Conservation (phyloP, 441 rosid genomes). For the Isatis lusitanica region DNA sequence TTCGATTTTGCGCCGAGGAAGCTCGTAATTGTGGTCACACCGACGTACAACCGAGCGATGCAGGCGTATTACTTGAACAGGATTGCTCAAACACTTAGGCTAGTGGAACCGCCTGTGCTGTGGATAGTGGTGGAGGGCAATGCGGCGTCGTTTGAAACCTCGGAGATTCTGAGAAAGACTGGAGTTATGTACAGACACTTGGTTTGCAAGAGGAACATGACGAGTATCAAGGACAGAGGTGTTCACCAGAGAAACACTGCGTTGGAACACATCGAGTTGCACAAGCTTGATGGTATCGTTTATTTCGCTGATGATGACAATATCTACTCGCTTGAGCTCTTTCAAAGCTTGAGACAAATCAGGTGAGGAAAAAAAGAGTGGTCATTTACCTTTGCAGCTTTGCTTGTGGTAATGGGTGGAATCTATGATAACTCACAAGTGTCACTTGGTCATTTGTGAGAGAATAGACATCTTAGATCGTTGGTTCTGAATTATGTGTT, state of each 20-base stretch:
- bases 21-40: slow-evolving; percentile 83
- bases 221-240: slow-evolving; percentile 71
- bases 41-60: slow-evolving; percentile 78
- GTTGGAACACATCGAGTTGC: slow-evolving; percentile 78
- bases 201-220: slow-evolving; percentile 57
- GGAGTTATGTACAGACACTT: slow-evolving; percentile 92
- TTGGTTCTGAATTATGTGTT: not conserved
- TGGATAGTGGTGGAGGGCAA: slow-evolving; percentile 92
- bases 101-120: slow-evolving; percentile 80
- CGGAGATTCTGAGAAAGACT: slow-evolving; percentile 77
- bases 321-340: slow-evolving; percentile 73
- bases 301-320: slow-evolving; percentile 96
- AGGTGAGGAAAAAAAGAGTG: slow-evolving; percentile 43
- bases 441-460: slow-evolving; percentile 12
- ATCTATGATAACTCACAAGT: not conserved
- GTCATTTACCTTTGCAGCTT: not conserved
- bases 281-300: slow-evolving; percentile 82
- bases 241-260: slow-evolving; percentile 86
- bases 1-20: slow-evolving; percentile 51
- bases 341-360: slow-evolving; percentile 67
- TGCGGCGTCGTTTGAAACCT: slow-evolving; percentile 75
- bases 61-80: slow-evolving; percentile 81
- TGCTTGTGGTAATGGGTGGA: not conserved
- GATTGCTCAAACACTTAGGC: slow-evolving; percentile 72
- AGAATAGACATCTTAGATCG: not conserved